Evolutionary conservation across 306 rosid species (phyloP), one percentile per base, ranked within the genome.

Genomic region (Vachellia pachyceras): DNA sequence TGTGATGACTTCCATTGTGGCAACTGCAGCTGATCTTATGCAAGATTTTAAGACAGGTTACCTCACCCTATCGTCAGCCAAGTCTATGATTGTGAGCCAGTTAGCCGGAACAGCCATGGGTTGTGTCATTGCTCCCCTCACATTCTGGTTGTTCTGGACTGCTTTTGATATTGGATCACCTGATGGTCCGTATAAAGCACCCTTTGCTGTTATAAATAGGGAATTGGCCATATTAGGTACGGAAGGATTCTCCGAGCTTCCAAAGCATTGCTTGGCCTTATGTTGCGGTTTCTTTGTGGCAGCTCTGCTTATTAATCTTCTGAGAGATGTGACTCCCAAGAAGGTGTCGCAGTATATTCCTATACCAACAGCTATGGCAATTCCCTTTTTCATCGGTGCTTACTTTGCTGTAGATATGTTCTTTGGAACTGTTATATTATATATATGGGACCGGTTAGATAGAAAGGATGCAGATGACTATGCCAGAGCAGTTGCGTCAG

Each of bases 1-100:
- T 57, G 63, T 57, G 63, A 93, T 95, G 98, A 91, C 90, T 93
- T 81, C 98, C 68, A 95, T 93, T 3, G 98, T 95, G 3, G 66
- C 98, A 35, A 95, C 97, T 1, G 98, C 99, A 9, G 96, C 98
- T 1, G 98, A 95, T 87, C 99, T 95, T 82, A 95, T 95, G 99
- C 99, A 95, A 89, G 99, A 95, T 86, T 95, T 95, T 89, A 95
- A 93, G 93, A 92, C 98, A 0, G 98, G 98, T 76, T 95, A 95
- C 86, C 97, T 95, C 77, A 95, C 97, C 67, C 85, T 90, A 35
- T 95, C 99, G 8, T 96, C 97, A 0, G 97, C 97, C 0, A 95
- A 80, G 88, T 92, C 97, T 22, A 95, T 91, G 99, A 92, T 95
- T 60, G 89, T 93, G 71, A 90, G 97, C 84, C 98, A 91, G 81